These are phyloP conservation scores for Byssoonygena ceratinophila DNA, from an alignment of 2,329 filamentous ascomycete species.

Conservation along the genomic window DNA sequence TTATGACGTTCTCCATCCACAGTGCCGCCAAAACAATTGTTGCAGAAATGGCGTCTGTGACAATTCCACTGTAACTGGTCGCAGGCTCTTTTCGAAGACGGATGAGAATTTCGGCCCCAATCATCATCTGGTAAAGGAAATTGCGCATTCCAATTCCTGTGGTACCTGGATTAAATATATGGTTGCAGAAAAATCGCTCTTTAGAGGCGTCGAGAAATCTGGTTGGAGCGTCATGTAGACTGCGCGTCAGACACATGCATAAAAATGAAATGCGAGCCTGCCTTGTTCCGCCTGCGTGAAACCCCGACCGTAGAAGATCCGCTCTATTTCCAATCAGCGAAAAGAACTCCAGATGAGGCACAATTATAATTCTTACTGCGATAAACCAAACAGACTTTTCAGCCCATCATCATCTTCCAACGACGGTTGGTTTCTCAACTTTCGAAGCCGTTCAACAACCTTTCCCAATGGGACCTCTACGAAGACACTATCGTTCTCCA, in stretches of 20 bases:
- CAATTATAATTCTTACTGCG: not conserved
- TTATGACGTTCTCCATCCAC: conserved; percentile 6
- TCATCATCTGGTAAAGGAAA: conserved; percentile 3
- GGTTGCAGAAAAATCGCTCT: conserved; percentile 6
- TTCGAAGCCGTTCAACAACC: conserved; percentile 1
- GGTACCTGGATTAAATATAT: conserved; percentile 3
- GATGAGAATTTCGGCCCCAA: conserved; percentile 1
- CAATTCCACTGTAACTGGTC: not conserved
- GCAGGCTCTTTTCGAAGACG: conserved; percentile 2
- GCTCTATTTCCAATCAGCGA: not conserved
- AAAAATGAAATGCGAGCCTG: not conserved
- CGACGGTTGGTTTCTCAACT: not conserved
- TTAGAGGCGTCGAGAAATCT: not conserved
- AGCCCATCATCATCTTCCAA: conserved; percentile 2
- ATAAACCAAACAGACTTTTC: not conserved
- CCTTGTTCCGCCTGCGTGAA: not conserved
- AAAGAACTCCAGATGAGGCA: not conserved
- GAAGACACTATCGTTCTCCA: not conserved
- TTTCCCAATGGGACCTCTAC: not conserved
- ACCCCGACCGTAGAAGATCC: not conserved
- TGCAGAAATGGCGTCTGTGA: conserved; percentile 1
- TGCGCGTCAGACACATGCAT: not conserved
- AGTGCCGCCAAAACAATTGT: not conserved
- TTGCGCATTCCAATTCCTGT: not conserved
- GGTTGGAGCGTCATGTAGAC: conserved; percentile 1